These are phyloP conservation scores for Madurella mycetomatis DNA, from an alignment of 2,329 filamentous ascomycete species.

Conservation along the genomic window DNA sequence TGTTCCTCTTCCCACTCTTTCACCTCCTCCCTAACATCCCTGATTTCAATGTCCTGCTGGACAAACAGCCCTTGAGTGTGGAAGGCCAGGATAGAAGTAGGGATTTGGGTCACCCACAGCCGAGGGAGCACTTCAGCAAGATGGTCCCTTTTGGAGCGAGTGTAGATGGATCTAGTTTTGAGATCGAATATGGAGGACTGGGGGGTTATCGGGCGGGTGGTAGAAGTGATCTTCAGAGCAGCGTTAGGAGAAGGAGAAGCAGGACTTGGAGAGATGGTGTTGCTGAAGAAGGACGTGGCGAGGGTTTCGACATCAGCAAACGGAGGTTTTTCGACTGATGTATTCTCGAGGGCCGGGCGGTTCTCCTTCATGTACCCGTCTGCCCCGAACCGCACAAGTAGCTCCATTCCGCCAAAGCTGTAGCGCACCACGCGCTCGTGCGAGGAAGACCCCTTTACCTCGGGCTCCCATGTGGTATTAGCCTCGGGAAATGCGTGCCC, in stretches of 20 bases:
- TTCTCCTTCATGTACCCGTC: constrained; percentile 48
- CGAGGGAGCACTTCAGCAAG: constrained; percentile 37
- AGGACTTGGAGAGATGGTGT: neutral
- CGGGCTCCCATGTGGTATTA: constrained; percentile 59
- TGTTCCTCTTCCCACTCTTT: constrained; percentile 36
- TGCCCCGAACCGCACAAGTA: constrained; percentile 52
- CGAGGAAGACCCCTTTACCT: constrained; percentile 50
- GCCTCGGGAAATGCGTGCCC: constrained; percentile 64
- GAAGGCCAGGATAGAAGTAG: constrained; percentile 39
- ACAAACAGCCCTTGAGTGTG: constrained; percentile 35
- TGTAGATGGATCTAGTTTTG: constrained; percentile 39
- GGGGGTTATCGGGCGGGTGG: constrained; percentile 27
- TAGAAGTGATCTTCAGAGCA: constrained; percentile 10
- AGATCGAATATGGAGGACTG: constrained; percentile 39
- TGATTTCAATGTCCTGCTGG: constrained; percentile 31
- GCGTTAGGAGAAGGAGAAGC: neutral
- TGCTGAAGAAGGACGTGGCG: constrained; percentile 1
- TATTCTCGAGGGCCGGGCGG: neutral
- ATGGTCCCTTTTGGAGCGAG: constrained; percentile 32
- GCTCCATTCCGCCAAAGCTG: constrained; percentile 47
- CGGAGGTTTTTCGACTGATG: neutral
- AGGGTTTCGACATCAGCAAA: constrained; percentile 3
- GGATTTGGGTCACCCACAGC: constrained; percentile 39
- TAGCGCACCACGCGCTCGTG: constrained; percentile 62
- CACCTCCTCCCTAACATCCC: constrained; percentile 30